These are phyloP conservation scores for Fusarium liriodendri DNA, from an alignment of 2,329 filamentous ascomycete species.

Conservation along the genomic window DNA sequence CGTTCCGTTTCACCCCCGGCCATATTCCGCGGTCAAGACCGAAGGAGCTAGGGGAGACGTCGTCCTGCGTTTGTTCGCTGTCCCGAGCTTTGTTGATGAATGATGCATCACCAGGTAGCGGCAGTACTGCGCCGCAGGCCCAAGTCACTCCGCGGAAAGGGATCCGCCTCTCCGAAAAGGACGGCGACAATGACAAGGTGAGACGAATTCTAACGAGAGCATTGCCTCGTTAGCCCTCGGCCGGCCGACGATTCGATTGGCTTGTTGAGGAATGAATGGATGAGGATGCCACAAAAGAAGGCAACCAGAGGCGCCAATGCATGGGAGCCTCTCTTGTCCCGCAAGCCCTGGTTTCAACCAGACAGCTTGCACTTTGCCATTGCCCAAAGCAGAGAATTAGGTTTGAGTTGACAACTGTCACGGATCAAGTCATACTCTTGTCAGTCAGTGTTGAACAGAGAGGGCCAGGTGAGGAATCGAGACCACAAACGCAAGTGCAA, in stretches of 20 bases:
- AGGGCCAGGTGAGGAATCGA: background rate
- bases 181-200: background rate
- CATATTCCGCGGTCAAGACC: constrained; percentile 15
- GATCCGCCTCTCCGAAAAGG: constrained; percentile 13
- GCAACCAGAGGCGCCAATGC: constrained; percentile 15
- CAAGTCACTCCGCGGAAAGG: constrained; percentile 4
- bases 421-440: constrained; percentile 20
- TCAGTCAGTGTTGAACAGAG: constrained; percentile 18
- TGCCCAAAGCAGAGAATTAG: background rate
- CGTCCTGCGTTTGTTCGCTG: background rate
- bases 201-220: constrained; percentile 6
- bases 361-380: background rate
- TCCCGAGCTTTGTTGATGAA: constrained; percentile 3
- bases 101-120: constrained; percentile 3
- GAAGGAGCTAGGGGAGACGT: constrained; percentile 11
- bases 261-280: background rate
- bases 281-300: constrained; percentile 13
- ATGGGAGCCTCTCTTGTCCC: constrained; percentile 6
- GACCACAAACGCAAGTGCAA: constrained; percentile 21
- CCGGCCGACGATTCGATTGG: constrained; percentile 1
- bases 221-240: constrained; percentile 7
- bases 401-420: background rate
- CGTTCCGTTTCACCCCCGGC: constrained; percentile 19
- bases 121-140: constrained; percentile 26
- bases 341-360: constrained; percentile 23